Conservation (phyloP, 768 basidiomycete genomes). For the Rhizopogon rudus region DNA sequence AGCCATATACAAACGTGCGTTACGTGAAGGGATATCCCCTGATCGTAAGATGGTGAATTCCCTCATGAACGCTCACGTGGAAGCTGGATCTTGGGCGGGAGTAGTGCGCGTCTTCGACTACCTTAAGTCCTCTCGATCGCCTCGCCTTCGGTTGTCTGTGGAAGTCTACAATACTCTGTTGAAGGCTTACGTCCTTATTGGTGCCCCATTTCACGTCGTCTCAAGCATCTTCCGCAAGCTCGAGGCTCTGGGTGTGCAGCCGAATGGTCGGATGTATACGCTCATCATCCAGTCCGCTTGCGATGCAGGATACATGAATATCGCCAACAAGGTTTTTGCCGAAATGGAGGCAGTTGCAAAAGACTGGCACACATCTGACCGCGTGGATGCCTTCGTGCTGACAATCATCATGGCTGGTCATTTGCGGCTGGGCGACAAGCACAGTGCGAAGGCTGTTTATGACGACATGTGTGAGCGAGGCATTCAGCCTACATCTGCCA, state of each 20-base stretch:
- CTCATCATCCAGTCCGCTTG: constrained; percentile 79
- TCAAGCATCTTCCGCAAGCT: constrained; percentile 57
- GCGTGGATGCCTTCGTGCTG: constrained; percentile 54
- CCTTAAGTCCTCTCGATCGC: constrained; percentile 33
- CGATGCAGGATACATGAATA: constrained; percentile 58
- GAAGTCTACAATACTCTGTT: constrained; percentile 74
- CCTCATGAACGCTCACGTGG: constrained; percentile 80
- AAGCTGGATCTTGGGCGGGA: constrained; percentile 73
- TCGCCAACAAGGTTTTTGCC: constrained; percentile 61
- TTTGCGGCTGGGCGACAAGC: constrained; percentile 48
- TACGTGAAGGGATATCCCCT: constrained; percentile 56
- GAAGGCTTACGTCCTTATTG: constrained; percentile 79
- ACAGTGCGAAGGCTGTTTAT: constrained; percentile 58
- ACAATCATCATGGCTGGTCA: constrained; percentile 76
- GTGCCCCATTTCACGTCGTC: constrained; percentile 68
- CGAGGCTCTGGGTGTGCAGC: constrained; percentile 42
- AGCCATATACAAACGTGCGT: constrained; percentile 57
- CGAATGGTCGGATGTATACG: constrained; percentile 63
- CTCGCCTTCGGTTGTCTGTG: constrained; percentile 42
- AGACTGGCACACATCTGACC: constrained; percentile 32
- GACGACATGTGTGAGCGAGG: constrained; percentile 65
- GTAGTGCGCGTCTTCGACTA: constrained; percentile 69
- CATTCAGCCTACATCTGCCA: constrained; percentile 62
- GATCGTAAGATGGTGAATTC: constrained; percentile 62
- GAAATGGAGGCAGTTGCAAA: constrained; percentile 54